Evolutionary conservation across 169 alveolate genomes (phyloP), one percentile per base, ranked within the genome.

Genomic region (Cryptosporidium xiaoi): DNA sequence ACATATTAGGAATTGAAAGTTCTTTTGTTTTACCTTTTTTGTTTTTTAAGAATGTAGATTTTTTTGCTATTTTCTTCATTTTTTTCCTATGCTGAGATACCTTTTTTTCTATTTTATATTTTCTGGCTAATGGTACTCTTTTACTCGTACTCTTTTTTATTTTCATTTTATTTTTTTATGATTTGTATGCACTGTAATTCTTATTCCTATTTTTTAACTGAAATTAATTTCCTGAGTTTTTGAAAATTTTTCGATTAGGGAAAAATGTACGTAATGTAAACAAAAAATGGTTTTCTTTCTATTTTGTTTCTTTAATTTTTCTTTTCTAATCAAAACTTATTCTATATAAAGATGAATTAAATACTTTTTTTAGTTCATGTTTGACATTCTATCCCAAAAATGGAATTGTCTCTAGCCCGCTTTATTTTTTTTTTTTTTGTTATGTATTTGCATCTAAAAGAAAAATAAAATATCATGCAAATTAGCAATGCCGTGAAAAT

Each of bases 1-100:
- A 92, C 27, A 94, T 64, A 77, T 95, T 95, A 15, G 98, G 98
- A 24, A 95, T 90, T 18, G 93, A 94, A 24, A 95, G 87, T 33
- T 92, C 95, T 64, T 92, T 91, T 16, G 87, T 83, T 48, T 71
- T 82, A 58, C 71, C 85, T 82, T 82, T 53, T 58, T 62, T 90
- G 29, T 51, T 40, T 34, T 65, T 82, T 16, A 69, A 18, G 62
- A 83, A 66, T 64, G 82, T 27, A 64, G 92, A 85, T 58, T 93
- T 90, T 82, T 93, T 93, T 29, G 96, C 96, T 83, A 93, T 95
- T 84, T 94, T 94, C 51, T 94, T 91, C 90, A 93, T 83, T 85
- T 92, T 93, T 85, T 93, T 85, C 33, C 92, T 91, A 71, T 93
- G 96, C 65, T 92, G 95, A 56, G 94, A 92, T 18, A 93, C 94